phyloP scores from a whole-genome alignment of 495 filamentous ascomycete genomes.

The Lophiotrema nucula region DNA sequence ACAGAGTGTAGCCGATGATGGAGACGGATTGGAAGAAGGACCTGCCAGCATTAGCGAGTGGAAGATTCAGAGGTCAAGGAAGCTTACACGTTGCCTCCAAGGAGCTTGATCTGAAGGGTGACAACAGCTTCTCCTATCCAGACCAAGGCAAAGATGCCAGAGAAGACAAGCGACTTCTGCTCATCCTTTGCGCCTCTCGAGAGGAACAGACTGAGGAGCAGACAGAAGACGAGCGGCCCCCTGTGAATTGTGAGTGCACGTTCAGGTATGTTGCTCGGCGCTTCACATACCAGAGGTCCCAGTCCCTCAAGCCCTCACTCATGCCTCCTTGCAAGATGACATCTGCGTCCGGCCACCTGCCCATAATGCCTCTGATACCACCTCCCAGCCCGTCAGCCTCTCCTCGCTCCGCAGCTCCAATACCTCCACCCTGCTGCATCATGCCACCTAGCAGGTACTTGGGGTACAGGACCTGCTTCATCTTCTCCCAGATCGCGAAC shows the following conservation, averaged over 20 bases:
- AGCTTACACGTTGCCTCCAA: conserved; percentile 96
- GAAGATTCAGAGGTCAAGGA: not conserved
- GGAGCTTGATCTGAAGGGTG: conserved; percentile 95
- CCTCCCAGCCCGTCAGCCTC: conserved; percentile 61
- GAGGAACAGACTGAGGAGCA: conserved; percentile 80
- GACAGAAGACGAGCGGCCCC: conserved; percentile 89
- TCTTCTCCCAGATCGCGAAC: conserved; percentile 92
- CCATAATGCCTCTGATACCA: conserved; percentile 63
- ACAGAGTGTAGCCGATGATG: conserved; percentile 98
- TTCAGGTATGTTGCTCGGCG: not conserved
- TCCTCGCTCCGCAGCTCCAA: conserved; percentile 65
- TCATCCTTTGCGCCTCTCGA: conserved; percentile 70
- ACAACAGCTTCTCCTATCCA: conserved; percentile 98
- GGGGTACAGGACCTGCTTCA: conserved; percentile 96
- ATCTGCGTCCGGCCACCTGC: conserved; percentile 71
- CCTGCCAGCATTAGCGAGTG: conserved; percentile 46
- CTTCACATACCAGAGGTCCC: conserved; percentile 72
- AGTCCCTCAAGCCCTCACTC: conserved; percentile 85
- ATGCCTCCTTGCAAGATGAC: conserved; percentile 73
- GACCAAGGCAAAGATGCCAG: conserved; percentile 90
- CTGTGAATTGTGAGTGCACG: conserved; percentile 36
- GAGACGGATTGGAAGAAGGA: conserved; percentile 97
- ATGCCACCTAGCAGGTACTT: conserved; percentile 83
- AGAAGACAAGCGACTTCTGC: conserved; percentile 87
- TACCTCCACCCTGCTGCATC: conserved; percentile 65